Evolutionary conservation across 495 filamentous ascomycete genomes (phyloP).

Genomic region (Chaetomidium leptoderma): DNA sequence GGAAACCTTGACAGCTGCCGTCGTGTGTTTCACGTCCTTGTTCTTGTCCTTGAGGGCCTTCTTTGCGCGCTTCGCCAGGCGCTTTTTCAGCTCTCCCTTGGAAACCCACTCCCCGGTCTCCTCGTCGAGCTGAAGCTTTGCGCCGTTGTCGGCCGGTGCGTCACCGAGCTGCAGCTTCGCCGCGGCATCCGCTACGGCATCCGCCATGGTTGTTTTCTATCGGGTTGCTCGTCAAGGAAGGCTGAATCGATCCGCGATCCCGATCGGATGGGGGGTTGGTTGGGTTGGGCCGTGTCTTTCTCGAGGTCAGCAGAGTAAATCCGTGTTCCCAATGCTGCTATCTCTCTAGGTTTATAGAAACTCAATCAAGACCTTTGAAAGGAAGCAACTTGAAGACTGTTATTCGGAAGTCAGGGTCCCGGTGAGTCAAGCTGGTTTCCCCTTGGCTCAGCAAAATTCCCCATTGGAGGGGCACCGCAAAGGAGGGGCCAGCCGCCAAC

Average conservation of each 20-base stretch:
- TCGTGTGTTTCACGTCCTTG: constrained; percentile 28
- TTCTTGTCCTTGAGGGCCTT: constrained; percentile 52
- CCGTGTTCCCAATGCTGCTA: no score
- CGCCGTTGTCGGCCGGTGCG: constrained; percentile 46
- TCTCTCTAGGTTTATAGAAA: not conserved
- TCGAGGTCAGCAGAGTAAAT: not conserved
- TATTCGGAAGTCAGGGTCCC: not conserved
- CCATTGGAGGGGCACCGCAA: constrained; percentile 17
- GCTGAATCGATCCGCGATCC: not conserved
- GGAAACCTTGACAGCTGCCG: constrained; percentile 10
- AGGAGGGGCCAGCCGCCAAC: not conserved
- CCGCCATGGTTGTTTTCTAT: constrained; percentile 46
- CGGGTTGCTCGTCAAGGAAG: not conserved
- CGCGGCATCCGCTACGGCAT: constrained; percentile 47
- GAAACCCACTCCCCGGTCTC: constrained; percentile 65
- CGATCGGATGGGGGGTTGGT: not conserved
- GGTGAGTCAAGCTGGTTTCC: constrained; percentile 12
- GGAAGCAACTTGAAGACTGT: not conserved
- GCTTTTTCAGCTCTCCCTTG: constrained; percentile 64
- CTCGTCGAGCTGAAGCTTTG: constrained; percentile 60
- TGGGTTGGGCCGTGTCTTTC: no score
- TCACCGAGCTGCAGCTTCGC: constrained; percentile 59
- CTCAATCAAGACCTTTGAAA: no score
- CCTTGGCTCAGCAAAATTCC: constrained; percentile 15
- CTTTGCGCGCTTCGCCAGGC: constrained; percentile 56